Conservation (phyloP, 257 asterid species). For the Solanum dulcamara region DNA sequence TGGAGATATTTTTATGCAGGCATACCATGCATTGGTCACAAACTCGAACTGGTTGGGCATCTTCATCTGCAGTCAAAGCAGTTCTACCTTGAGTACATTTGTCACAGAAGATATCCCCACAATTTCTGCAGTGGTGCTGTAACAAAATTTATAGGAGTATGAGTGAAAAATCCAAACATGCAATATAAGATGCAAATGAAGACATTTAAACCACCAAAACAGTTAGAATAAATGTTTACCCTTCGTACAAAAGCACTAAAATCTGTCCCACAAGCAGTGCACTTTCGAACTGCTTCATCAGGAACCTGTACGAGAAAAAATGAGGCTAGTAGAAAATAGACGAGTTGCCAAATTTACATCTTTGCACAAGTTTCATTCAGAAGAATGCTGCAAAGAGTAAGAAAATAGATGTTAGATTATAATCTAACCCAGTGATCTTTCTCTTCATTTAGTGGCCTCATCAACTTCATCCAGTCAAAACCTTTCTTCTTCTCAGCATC, state of each 20-base stretch:
- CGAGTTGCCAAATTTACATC: neutral
- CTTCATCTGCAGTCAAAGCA: slow-evolving; percentile 65
- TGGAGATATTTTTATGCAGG: neutral
- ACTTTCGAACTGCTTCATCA: slow-evolving; percentile 72
- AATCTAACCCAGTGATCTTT: slow-evolving; percentile 87
- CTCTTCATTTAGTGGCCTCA: slow-evolving; percentile 64
- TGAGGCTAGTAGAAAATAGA: neutral
- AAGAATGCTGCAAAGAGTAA: neutral
- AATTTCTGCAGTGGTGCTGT: slow-evolving; percentile 90
- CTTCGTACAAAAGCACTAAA: slow-evolving; percentile 66
- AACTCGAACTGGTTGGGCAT: slow-evolving; percentile 86
- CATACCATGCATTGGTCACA: slow-evolving; percentile 92
- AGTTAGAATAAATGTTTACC: slow-evolving; percentile 32
- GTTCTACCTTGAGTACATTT: slow-evolving; percentile 95
- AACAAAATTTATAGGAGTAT: slow-evolving; percentile 3
- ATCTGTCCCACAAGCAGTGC: slow-evolving; percentile 50
- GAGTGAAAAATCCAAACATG: neutral
- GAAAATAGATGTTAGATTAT: neutral
- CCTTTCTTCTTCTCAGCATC: slow-evolving; percentile 64
- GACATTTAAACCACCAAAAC: neutral
- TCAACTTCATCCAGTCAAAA: slow-evolving; percentile 65
- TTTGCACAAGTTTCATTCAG: neutral
- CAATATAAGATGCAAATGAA: neutral
- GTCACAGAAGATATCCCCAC: slow-evolving; percentile 94
- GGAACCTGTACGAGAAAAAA: slow-evolving; percentile 49